Evolutionary conservation across 345 rosid species (phyloP).

Genomic region (Eucalyptus caleyi): DNA sequence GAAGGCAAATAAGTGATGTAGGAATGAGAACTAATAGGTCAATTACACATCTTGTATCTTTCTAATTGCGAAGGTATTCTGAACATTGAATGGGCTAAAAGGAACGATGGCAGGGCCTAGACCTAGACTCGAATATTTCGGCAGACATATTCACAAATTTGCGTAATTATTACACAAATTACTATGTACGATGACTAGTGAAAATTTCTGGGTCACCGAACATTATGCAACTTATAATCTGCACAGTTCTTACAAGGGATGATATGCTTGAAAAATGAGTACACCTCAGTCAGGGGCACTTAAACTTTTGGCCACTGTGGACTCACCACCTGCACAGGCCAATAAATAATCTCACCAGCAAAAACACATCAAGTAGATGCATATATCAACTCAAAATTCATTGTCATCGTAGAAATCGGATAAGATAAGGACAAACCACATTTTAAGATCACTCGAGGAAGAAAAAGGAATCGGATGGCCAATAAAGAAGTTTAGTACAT

Average conservation of each 20-base stretch:
- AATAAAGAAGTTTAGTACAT: not conserved
- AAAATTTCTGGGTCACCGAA: not conserved
- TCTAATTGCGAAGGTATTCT: not conserved
- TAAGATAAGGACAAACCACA: not conserved
- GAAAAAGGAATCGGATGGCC: not conserved
- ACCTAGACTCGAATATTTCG: not conserved
- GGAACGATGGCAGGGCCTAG: not conserved
- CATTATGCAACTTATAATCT: not conserved
- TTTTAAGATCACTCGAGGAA: not conserved
- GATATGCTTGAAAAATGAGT: not conserved
- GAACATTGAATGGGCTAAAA: not conserved
- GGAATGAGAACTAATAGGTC: not conserved
- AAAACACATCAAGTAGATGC: not conserved
- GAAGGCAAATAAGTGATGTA: not conserved
- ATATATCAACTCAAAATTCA: not conserved
- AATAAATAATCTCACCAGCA: not conserved
- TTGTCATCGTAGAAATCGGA: not conserved
- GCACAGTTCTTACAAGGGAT: not conserved
- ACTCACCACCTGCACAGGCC: conserved; percentile 66
- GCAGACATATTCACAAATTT: not conserved
- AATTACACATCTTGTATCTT: not conserved
- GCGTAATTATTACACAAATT: not conserved
- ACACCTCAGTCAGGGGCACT: not conserved
- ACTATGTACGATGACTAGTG: not conserved
- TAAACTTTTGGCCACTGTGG: conserved; percentile 89